Evolutionary conservation across 2,329 filamentous ascomycete genomes (phyloP).

Genomic region (Penicillium hesseltinei): DNA sequence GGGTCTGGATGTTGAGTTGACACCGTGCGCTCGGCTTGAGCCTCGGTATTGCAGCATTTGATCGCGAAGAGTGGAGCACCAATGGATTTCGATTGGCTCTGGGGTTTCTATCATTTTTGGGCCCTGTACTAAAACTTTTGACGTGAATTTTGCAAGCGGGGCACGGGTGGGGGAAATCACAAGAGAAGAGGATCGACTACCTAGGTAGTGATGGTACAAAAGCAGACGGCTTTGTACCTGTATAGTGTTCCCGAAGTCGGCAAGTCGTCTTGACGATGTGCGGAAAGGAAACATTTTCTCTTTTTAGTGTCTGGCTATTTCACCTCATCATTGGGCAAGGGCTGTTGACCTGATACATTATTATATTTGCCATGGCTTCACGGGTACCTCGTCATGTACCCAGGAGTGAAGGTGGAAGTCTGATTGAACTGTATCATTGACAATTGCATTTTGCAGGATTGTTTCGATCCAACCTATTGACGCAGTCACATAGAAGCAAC

Average conservation of each 20-base stretch:
- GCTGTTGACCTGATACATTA: too few relatives aligned
- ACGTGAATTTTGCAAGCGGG: neutral
- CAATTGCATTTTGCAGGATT: neutral
- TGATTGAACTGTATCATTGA: neutral
- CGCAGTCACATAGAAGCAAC: neutral
- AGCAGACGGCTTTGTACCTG: too few relatives aligned
- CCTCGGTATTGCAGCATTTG: constrained; percentile 8
- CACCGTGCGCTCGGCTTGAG: neutral
- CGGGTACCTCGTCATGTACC: neutral
- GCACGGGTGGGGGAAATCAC: too few relatives aligned
- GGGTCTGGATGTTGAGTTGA: neutral
- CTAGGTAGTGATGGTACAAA: too few relatives aligned
- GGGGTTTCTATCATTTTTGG: neutral
- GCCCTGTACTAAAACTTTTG: neutral
- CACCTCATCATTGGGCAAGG: neutral
- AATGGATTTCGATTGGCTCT: neutral
- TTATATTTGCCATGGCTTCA: neutral
- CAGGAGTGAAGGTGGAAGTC: neutral
- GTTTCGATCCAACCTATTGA: neutral
- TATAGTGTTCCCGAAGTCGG: too few relatives aligned
- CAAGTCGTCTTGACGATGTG: neutral
- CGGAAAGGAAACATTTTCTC: neutral
- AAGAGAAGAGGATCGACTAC: too few relatives aligned
- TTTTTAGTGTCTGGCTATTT: neutral
- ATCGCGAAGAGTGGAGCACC: neutral